Conservation (phyloP, 1,139 yeast species). For the Meyerozyma carpophila region DNA sequence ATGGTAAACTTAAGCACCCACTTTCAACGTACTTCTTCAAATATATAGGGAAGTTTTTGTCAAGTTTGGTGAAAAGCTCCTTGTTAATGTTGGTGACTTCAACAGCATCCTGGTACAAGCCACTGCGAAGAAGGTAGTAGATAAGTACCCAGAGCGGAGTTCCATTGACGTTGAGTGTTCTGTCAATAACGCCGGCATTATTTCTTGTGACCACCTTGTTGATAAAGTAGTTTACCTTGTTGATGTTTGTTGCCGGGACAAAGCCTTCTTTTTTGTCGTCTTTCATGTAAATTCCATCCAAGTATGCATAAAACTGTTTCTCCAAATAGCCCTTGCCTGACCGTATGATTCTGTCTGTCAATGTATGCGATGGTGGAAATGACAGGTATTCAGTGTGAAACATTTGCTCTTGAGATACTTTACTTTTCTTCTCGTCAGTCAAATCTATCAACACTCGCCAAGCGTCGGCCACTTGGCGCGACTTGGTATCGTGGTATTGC, state of each 20-base stretch:
- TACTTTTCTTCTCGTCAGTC: slow-evolving; percentile 31
- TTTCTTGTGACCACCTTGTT: slow-evolving; percentile 43
- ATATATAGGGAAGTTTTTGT: slow-evolving; percentile 77
- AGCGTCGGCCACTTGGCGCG: slow-evolving; percentile 59
- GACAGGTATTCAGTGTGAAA: slow-evolving; percentile 32
- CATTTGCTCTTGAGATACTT: slow-evolving; percentile 40
- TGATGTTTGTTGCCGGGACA: slow-evolving; percentile 58
- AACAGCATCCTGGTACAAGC: slow-evolving; percentile 73
- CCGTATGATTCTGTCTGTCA: slow-evolving; percentile 46
- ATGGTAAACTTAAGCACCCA: slow-evolving; percentile 40
- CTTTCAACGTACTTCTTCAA: slow-evolving; percentile 67
- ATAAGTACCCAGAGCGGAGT: slow-evolving; percentile 89
- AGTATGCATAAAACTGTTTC: slow-evolving; percentile 67
- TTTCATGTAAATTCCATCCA: slow-evolving; percentile 67
- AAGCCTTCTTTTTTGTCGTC: slow-evolving; percentile 47
- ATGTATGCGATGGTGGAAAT: slow-evolving; percentile 5
- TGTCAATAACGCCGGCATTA: slow-evolving; percentile 24
- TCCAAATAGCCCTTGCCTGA: slow-evolving; percentile 65
- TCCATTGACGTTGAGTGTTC: slow-evolving; percentile 58
- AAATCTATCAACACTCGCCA: slow-evolving; percentile 53
- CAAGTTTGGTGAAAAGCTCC: slow-evolving; percentile 71
- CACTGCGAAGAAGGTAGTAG: slow-evolving; percentile 80
- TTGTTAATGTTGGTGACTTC: slow-evolving; percentile 28
- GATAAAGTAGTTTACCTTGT: slow-evolving; percentile 66
- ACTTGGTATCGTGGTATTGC: slow-evolving; percentile 47